Evolutionary conservation across 129 eudicot genomes (phyloP).

Genomic region (Flaveria trinervia): DNA sequence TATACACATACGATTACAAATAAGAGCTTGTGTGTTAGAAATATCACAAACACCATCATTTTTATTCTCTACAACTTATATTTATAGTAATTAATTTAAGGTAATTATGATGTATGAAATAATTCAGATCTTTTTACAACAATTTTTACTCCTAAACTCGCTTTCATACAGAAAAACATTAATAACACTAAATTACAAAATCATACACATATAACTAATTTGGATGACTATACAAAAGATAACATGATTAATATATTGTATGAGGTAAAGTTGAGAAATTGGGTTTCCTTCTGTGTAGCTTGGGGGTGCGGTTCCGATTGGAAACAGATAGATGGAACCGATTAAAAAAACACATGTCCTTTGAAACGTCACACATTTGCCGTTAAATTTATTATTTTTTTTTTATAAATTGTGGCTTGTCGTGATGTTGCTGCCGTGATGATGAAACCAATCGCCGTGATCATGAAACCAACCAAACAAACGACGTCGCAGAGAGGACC

Average conservation of each 20-base stretch:
- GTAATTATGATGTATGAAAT: not conserved
- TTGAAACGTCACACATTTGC: too few relatives aligned
- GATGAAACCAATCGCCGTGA: constrained; percentile 11
- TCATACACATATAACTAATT: not conserved
- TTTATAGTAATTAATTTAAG: not conserved
- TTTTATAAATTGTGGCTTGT: constrained; percentile 9
- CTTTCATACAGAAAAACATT: too few relatives aligned
- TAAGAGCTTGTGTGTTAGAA: too few relatives aligned
- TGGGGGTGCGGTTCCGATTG: too few relatives aligned
- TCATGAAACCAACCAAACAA: constrained; percentile 29
- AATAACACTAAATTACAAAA: too few relatives aligned
- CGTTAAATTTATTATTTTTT: not conserved
- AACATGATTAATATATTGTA: not conserved
- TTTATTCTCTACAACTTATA: too few relatives aligned
- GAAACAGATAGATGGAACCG: too few relatives aligned
- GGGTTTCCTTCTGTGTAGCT: not conserved
- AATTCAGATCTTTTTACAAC: not conserved
- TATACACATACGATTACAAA: too few relatives aligned
- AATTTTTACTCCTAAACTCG: too few relatives aligned
- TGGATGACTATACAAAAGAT: too few relatives aligned
- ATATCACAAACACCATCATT: too few relatives aligned
- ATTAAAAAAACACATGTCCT: too few relatives aligned
- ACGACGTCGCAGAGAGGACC: constrained; percentile 18
- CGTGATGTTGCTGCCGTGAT: constrained; percentile 6
- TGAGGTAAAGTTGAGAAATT: constrained; percentile 7